phyloP scores from a whole-genome alignment of 2,329 filamentous ascomycete species.

The Fusarium torreyae region DNA sequence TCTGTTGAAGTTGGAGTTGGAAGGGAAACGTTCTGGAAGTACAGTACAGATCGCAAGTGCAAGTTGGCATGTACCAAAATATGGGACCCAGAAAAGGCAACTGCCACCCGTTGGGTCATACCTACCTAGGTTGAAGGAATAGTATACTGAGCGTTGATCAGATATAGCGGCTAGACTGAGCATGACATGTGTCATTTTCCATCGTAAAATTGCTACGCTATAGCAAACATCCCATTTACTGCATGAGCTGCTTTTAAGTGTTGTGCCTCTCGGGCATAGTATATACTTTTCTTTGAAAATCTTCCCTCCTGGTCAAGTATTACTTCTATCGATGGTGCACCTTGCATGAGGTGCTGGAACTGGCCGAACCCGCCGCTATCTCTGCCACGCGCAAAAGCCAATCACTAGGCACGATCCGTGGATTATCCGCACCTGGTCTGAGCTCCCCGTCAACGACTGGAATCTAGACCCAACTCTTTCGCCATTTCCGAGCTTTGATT shows the following conservation, averaged over 20 bases:
- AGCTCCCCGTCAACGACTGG: conserved; percentile 33
- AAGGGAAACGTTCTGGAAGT: conserved; percentile 46
- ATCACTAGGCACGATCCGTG: conserved; percentile 24
- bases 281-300: not conserved
- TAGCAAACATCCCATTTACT: too few relatives aligned
- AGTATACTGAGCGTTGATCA: conserved; percentile 2
- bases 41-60: conserved; percentile 50
- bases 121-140: conserved; percentile 18
- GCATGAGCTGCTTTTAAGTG: not conserved
- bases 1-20: conserved; percentile 36
- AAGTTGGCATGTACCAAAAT: conserved; percentile 51
- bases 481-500: conserved; percentile 15
- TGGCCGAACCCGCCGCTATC: conserved; percentile 29
- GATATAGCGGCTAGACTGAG: not conserved
- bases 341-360: conserved; percentile 15
- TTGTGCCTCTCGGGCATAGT: too few relatives aligned
- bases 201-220: too few relatives aligned
- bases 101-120: conserved; percentile 32
- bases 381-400: conserved; percentile 29
- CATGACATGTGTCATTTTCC: not conserved
- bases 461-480: conserved; percentile 35
- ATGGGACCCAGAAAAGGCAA: conserved; percentile 40
- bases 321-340: not conserved
- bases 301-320: not conserved
- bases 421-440: conserved; percentile 37